Evolutionary conservation across 768 basidiomycete species (phyloP).

Genomic region (Pholiota conissans): DNA sequence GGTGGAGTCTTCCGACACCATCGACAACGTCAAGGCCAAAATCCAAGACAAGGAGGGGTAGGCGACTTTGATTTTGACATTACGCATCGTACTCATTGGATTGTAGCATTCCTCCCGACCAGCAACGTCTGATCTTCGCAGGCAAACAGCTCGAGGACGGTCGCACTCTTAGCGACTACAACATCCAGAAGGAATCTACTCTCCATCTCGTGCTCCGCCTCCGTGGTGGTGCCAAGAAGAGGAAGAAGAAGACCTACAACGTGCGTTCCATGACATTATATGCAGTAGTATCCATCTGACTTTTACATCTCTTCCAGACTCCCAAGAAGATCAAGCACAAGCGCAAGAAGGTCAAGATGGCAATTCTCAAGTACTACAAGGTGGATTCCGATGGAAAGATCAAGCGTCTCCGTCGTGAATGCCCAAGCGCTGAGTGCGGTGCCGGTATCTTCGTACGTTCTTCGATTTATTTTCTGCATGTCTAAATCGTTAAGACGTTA

Average conservation of each 20-base stretch:
- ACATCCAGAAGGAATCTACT: slow-evolving; percentile 99
- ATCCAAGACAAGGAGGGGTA: slow-evolving; percentile 98
- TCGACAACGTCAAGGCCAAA: slow-evolving; percentile 98
- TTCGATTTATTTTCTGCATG: not conserved
- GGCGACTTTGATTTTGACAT: slow-evolving; percentile 17
- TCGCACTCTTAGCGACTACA: slow-evolving; percentile 92
- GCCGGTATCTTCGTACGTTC: slow-evolving; percentile 79
- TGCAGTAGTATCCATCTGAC: not conserved
- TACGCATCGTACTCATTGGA: slow-evolving; percentile 8
- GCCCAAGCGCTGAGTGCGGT: slow-evolving; percentile 81
- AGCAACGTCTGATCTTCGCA: slow-evolving; percentile 98
- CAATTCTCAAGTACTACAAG: slow-evolving; percentile 99
- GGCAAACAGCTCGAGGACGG: slow-evolving; percentile 99
- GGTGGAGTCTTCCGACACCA: slow-evolving; percentile 96
- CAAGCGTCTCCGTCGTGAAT: slow-evolving; percentile 98
- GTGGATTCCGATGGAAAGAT: slow-evolving; percentile 99
- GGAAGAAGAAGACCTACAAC: slow-evolving; percentile 99
- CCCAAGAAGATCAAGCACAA: slow-evolving; percentile 99
- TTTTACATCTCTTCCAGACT: slow-evolving; percentile 49
- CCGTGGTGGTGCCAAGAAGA: slow-evolving; percentile 99
- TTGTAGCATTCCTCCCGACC: slow-evolving; percentile 83
- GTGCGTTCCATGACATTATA: slow-evolving; percentile 40
- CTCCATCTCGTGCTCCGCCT: slow-evolving; percentile 97
- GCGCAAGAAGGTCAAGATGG: slow-evolving; percentile 99
- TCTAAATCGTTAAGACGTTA: slow-evolving; percentile 12